Percentiles rank a stretch among this genome's conserved stretches.
phyloP scores from a whole-genome alignment of 1,284 basidiomycete species.

The Rhodotorula mucilaginosa region DNA sequence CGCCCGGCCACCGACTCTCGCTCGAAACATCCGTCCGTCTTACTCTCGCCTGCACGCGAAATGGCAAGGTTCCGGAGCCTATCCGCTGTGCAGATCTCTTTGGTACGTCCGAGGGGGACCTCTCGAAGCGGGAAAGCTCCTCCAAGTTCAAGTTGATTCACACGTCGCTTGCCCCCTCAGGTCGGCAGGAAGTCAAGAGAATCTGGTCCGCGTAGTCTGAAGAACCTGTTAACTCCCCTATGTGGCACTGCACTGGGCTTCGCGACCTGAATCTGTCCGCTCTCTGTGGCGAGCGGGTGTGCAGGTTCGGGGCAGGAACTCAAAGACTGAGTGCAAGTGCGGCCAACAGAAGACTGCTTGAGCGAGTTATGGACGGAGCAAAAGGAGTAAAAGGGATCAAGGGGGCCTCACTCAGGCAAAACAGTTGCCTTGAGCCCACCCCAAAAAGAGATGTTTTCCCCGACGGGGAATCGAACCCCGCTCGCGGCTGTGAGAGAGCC shows the following conservation, averaged over 20 bases:
- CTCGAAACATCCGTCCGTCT: conserved; percentile 41
- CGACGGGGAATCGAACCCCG: conserved; percentile 38
- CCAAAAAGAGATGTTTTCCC: conserved; percentile 15
- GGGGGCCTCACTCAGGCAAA: too few species aligned
- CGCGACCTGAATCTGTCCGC: background rate
- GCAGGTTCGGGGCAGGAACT: too few species aligned
- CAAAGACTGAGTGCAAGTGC: background rate
- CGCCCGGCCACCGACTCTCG: conserved; percentile 44
- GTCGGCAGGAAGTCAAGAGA: background rate
- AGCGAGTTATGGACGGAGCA: too few species aligned
- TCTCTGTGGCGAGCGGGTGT: background rate
- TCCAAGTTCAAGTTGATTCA: background rate
- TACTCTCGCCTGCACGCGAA: conserved; percentile 35
- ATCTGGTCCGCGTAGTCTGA: background rate
- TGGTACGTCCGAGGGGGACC: conserved; percentile 10
- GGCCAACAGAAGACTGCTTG: too few species aligned
- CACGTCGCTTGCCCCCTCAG: background rate
- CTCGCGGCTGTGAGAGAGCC: conserved; percentile 37
- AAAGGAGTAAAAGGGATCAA: too few species aligned
- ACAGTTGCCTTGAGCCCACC: too few species aligned
- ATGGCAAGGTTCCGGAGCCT: conserved; percentile 44
- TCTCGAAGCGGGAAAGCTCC: background rate
- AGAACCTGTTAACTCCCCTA: background rate
- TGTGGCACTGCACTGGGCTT: background rate
- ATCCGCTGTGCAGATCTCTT: conserved; percentile 44